phyloP scores from a whole-genome alignment of 495 filamentous ascomycete genomes.

The Polyplosphaeria fusca region DNA sequence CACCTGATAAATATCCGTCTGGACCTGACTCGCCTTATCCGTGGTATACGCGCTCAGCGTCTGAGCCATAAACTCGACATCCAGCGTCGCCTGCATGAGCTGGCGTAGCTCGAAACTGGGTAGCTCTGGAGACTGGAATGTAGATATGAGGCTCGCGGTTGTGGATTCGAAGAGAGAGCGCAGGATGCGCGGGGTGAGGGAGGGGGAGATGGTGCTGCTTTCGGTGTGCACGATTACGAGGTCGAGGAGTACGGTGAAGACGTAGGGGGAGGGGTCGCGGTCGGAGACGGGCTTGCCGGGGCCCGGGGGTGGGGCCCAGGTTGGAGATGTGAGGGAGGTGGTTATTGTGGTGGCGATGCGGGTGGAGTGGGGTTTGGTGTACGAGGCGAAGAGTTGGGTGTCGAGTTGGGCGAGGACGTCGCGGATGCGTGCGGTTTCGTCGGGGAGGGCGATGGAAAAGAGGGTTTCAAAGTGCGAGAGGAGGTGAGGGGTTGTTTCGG shows the following conservation, averaged over 20 bases:
- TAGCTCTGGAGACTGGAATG: slow-evolving; percentile 58
- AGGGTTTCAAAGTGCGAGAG: slow-evolving; percentile 82
- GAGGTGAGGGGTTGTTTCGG: slow-evolving; percentile 74
- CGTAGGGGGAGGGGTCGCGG: slow-evolving; percentile 79
- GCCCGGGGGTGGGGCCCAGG: slow-evolving; percentile 62
- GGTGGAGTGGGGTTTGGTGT: slow-evolving; percentile 70
- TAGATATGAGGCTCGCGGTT: slow-evolving; percentile 48
- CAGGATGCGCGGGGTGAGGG: slow-evolving; percentile 68
- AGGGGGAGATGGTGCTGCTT: slow-evolving; percentile 67
- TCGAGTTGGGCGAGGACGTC: slow-evolving; percentile 90
- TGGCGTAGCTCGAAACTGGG: slow-evolving; percentile 64
- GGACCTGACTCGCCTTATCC: slow-evolving; percentile 70
- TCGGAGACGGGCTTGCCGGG: slow-evolving; percentile 42
- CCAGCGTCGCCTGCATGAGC: slow-evolving; percentile 93
- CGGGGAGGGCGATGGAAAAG: slow-evolving; percentile 86
- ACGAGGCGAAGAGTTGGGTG: slow-evolving; percentile 81
- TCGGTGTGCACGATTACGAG: slow-evolving; percentile 90
- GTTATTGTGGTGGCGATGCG: slow-evolving; percentile 61
- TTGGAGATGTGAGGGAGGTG: slow-evolving; percentile 63
- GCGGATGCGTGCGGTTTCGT: slow-evolving; percentile 83
- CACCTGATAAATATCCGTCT: slow-evolving; percentile 85
- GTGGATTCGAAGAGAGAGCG: slow-evolving; percentile 76
- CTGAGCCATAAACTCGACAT: slow-evolving; percentile 95
- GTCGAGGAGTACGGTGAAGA: slow-evolving; percentile 76
- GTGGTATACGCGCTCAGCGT: slow-evolving; percentile 84